phyloP scores from a whole-genome alignment of 805 yeast species.

The Isabelozyma pseudorhagii region DNA sequence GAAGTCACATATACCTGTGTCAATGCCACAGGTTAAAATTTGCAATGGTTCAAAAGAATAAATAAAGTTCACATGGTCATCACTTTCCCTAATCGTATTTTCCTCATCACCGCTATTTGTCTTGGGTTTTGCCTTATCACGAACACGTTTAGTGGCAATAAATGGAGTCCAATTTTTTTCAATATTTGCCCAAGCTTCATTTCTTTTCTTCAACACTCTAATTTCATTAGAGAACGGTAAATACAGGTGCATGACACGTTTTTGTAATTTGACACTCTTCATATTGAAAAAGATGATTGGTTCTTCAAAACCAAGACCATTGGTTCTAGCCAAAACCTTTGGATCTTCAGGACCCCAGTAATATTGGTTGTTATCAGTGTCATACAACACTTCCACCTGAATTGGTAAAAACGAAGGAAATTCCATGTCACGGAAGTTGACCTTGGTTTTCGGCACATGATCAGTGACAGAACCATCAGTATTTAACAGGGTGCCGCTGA shows the following conservation, averaged over 20 bases:
- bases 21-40: conserved; percentile 25
- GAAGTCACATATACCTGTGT: conserved; percentile 24
- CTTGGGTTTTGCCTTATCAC: background rate
- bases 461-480: conserved; percentile 13
- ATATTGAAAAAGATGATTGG: conserved; percentile 10
- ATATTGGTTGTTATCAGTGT: conserved; percentile 5
- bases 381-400: conserved; percentile 7
- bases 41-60: conserved; percentile 27
- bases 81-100: conserved; percentile 1
- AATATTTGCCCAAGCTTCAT: conserved; percentile 10
- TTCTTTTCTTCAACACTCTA: conserved; percentile 9
- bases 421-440: conserved; percentile 11
- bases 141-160: background rate
- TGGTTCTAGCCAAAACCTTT: conserved; percentile 8
- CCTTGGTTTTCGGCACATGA: conserved; percentile 4
- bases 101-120: background rate
- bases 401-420: conserved; percentile 18
- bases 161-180: conserved; percentile 30
- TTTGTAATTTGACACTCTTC: conserved; percentile 5
- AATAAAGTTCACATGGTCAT: conserved; percentile 15
- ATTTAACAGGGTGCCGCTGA: conserved; percentile 7
- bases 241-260: conserved; percentile 8
- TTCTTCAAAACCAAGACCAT: conserved; percentile 10
- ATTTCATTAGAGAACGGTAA: conserved; percentile 11
- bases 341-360: conserved; percentile 16